Conservation (phyloP, 2,329 filamentous ascomycete genomes). For the Trichoderma endophyticum region DNA sequence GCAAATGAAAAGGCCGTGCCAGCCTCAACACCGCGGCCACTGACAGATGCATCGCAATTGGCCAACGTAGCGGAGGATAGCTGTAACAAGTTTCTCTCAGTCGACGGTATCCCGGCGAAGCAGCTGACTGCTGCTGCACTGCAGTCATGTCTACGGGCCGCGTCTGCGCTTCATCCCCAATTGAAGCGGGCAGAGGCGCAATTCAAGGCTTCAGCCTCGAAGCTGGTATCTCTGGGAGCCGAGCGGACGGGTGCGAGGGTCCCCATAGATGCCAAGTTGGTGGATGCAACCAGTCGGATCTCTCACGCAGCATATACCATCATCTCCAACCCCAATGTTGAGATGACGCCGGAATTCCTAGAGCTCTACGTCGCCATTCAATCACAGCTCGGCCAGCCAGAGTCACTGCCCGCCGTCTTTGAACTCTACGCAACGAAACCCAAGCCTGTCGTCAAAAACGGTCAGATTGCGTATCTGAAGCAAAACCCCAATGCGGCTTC, state of each 20-base stretch:
- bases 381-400: slow-evolving; percentile 66
- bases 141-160: slow-evolving; percentile 44
- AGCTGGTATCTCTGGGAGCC: slow-evolving; percentile 47
- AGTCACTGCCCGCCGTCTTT: slow-evolving; percentile 76
- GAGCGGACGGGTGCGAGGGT: slow-evolving; percentile 33
- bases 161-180: slow-evolving; percentile 43
- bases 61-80: slow-evolving; percentile 42
- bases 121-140: slow-evolving; percentile 43
- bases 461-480: slow-evolving; percentile 56
- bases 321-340: slow-evolving; percentile 70
- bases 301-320: slow-evolving; percentile 65
- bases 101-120: slow-evolving; percentile 44
- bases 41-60: slow-evolving; percentile 40
- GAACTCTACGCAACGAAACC: slow-evolving; percentile 82
- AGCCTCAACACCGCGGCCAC: slow-evolving; percentile 25
- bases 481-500: slow-evolving; percentile 66
- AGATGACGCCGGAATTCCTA: slow-evolving; percentile 73
- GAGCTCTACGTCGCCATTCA: slow-evolving; percentile 74
- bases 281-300: slow-evolving; percentile 49
- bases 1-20: slow-evolving; percentile 16
- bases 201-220: slow-evolving; percentile 49
- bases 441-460: slow-evolving; percentile 58
- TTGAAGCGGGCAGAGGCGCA: slow-evolving; percentile 39
- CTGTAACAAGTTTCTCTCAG: slow-evolving; percentile 42
- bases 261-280: slow-evolving; percentile 35